phyloP scores from a whole-genome alignment of 148 eudicot genomes.

The Vaccinium macrocarpon region DNA sequence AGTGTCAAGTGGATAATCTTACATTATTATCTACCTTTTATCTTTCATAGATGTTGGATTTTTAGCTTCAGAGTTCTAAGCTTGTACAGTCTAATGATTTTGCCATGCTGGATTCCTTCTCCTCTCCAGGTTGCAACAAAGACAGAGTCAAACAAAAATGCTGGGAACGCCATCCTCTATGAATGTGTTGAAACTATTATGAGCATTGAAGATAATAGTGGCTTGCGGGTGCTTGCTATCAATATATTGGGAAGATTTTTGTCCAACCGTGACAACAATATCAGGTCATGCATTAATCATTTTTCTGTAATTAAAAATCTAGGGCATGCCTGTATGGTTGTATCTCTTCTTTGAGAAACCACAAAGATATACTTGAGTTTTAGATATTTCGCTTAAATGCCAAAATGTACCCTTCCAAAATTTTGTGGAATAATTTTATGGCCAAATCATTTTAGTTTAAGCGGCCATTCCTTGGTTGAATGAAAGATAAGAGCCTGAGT shows the following conservation, averaged over 20 bases:
- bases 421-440: not conserved
- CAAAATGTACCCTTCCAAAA: not conserved
- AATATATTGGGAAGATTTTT: conserved; percentile 96
- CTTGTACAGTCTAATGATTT: not conserved
- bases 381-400: not conserved
- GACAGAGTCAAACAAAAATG: conserved; percentile 97
- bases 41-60: not conserved
- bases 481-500: not conserved
- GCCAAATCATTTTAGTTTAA: not conserved
- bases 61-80: not conserved
- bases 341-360: conserved; percentile 9
- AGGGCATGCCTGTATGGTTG: not conserved
- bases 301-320: conserved; percentile 4
- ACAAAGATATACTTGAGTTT: not conserved
- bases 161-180: conserved; percentile 95
- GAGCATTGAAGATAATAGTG: conserved; percentile 93
- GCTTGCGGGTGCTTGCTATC: conserved; percentile 95
- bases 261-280: conserved; percentile 96
- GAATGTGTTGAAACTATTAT: conserved; percentile 96
- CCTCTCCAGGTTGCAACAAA: conserved; percentile 89
- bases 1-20: not conserved
- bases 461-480: not conserved
- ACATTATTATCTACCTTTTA: not conserved
- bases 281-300: conserved; percentile 50
- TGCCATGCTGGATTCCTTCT: not conserved